A percentile compares a stretch with the other conserved stretches of the same genome.
These are phyloP conservation scores for Chalciporus chontae DNA, from an alignment of 768 basidiomycete genomes.

Conservation along the genomic window DNA sequence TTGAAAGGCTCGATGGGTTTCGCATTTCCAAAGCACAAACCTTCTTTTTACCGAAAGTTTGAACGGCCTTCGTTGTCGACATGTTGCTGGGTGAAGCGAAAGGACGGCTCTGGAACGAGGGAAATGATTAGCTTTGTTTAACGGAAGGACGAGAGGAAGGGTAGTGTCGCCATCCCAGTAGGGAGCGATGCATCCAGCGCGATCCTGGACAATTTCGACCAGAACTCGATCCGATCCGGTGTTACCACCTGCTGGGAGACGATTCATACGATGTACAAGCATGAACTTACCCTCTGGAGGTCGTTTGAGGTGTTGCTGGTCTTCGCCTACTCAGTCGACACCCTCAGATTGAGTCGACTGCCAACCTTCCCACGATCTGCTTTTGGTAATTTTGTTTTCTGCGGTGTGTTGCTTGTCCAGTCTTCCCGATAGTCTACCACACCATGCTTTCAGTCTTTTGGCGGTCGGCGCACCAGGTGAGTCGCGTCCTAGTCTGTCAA, in stretches of 20 bases:
- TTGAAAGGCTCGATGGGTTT: constrained; percentile 1
- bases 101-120: constrained; percentile 16
- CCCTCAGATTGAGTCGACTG: neutral
- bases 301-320: constrained; percentile 29
- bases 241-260: neutral
- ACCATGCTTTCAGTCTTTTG: constrained; percentile 19
- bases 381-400: constrained; percentile 17
- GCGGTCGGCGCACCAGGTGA: constrained; percentile 13
- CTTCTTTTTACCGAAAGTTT: constrained; percentile 99
- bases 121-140: constrained; percentile 17
- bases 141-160: neutral
- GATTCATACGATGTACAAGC: constrained; percentile 1
- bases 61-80: constrained; percentile 85
- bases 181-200: constrained; percentile 38
- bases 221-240: neutral
- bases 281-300: constrained; percentile 39
- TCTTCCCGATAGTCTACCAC: neutral
- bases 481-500: neutral
- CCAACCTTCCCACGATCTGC: constrained; percentile 24
- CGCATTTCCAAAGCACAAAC: constrained; percentile 36
- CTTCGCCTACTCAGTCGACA: constrained; percentile 1
- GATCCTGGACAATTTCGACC: constrained; percentile 23
- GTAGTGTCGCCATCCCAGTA: constrained; percentile 34
- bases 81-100: constrained; percentile 43
- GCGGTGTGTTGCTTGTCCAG: neutral